Base-by-base conservation (phyloP, 2,329 filamentous ascomycete species). In the Fonsecaea pugnacius region DNA sequence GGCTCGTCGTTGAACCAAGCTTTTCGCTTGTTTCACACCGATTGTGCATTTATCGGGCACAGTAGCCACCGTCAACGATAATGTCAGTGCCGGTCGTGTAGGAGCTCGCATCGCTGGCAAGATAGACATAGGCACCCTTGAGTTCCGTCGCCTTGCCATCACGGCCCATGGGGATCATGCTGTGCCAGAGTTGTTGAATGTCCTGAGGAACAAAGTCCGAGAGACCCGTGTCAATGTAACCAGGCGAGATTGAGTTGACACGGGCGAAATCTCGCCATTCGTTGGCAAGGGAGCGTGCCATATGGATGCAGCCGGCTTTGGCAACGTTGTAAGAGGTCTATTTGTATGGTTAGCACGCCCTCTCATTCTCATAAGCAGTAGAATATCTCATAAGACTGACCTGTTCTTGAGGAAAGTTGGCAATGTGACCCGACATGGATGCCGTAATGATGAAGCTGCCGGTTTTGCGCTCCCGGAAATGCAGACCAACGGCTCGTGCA, bases 401-500 rank as follows among this genome's bases (percentile, higher is more conserved):
- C 75, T 89, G 87, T 77, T 89, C 86, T 76, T 89, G 87, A 32
- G 87, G 82, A 73, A 75, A 83, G 72, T 84, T 84, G 72, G 79
- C 82, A 67, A 84, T 83, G 71, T 84, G 82, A 12, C 82, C 82
- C 4, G 78, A 81, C 82, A 84, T 89, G 71, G 83, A 85, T n/a
- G 87, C 82, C 43, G 87, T 90, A 75, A 89, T 86, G 77, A 90
- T 81, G 74, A 89, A 84, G 66, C 82, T 85, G 56, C 87, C 87
- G 10, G 80, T 87, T 71, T 85, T 85, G 67, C 84, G 83, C 78
- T 88, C 79, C 77, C 87, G 87, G 83, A 89, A 89, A 78, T 95
- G 89, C 61, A 88, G 84, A 36, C 92, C 93, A n/a, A 91, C 91
- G 21, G 91, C 91, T 80, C 94, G 91, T 30, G 92, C 91, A 68